Evolutionary conservation across 352 stramenopile genomes (phyloP).

Genomic region (Pythium aristosporum): DNA sequence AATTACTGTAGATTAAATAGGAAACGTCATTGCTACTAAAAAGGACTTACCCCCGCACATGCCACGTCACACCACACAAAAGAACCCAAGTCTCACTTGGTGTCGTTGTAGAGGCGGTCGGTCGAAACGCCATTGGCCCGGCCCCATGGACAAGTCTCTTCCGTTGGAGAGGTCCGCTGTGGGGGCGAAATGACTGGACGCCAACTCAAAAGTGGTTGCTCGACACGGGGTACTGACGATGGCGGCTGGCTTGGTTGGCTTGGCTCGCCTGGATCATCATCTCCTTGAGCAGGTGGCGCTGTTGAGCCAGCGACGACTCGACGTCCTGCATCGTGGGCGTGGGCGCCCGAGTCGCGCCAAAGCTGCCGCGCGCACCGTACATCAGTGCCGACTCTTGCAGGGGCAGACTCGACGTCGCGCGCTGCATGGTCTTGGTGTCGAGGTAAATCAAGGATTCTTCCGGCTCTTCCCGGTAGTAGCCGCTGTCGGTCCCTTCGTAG

Average conservation of each 20-base stretch:
- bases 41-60: background rate
- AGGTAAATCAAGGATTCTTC: conserved; percentile 24
- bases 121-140: background rate
- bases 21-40: too few relatives aligned
- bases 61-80: background rate
- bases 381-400: background rate
- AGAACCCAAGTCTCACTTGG: background rate
- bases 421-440: conserved; percentile 27
- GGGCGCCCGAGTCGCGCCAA: background rate
- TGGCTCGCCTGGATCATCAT: conserved; percentile 58
- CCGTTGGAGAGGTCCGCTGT: conserved; percentile 7
- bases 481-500: conserved; percentile 9
- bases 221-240: conserved; percentile 10
- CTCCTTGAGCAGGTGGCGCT: conserved; percentile 58
- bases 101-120: too few relatives aligned
- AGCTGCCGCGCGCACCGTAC: background rate
- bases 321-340: conserved; percentile 25
- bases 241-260: conserved; percentile 5
- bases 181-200: too few relatives aligned
- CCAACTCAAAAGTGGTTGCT: conserved; percentile 2
- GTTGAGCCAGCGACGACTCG: conserved; percentile 66
- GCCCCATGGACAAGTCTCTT: conserved; percentile 6
- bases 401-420: background rate
- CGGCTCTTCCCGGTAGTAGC: conserved; percentile 6
- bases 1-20: background rate